A percentile compares a stretch with the other conserved stretches of the same genome.
Evolutionary conservation across 2,329 filamentous ascomycete species (phyloP).

Genomic region (Aureobasidium sp.): DNA sequence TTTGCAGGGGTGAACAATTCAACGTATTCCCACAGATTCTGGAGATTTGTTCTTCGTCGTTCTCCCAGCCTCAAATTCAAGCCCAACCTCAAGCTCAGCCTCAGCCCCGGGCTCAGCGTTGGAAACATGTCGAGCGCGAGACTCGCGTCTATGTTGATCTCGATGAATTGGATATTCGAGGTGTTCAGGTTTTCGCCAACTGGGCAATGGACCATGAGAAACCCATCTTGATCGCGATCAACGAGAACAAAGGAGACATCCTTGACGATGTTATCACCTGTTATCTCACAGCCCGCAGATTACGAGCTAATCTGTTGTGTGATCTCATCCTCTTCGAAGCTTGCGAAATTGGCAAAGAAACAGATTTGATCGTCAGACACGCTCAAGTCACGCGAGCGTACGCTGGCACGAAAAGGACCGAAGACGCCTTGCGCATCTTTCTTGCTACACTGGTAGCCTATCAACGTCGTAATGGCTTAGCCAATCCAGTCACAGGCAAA

Average conservation of each 20-base stretch:
- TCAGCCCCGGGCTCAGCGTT: background rate
- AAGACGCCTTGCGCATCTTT: background rate
- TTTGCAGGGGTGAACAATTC: background rate
- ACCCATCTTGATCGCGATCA: background rate
- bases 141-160: background rate
- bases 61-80: background rate
- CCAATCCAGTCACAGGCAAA: background rate
- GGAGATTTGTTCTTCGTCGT: background rate
- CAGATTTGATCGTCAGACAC: background rate
- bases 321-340: background rate
- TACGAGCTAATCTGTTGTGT: background rate
- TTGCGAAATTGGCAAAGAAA: background rate
- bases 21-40: background rate
- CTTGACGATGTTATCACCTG: background rate
- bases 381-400: background rate
- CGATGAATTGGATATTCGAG: background rate
- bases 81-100: background rate
- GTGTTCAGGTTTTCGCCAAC: background rate
- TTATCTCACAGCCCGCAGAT: background rate
- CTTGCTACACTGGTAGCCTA: background rate
- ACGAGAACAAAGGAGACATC: background rate
- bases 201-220: constrained; percentile 3
- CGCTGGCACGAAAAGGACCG: background rate
- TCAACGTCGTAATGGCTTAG: background rate
- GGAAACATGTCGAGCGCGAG: background rate